A percentile compares a stretch with the other conserved stretches of the same genome.
Evolutionary conservation across 805 yeast species (phyloP).

Genomic region (Jamesozyma lodderae): DNA sequence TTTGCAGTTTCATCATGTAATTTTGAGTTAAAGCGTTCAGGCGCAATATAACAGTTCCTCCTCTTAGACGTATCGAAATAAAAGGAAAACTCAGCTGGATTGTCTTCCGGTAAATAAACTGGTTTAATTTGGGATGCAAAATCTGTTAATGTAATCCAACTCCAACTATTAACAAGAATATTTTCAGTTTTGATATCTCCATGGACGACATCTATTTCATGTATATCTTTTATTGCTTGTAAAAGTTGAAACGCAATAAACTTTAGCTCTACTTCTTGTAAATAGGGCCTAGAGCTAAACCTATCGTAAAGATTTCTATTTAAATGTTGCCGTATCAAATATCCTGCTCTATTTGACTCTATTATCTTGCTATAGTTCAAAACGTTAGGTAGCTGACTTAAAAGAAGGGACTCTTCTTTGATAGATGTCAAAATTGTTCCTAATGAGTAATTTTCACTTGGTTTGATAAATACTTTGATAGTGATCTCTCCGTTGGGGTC

Average conservation of each 20-base stretch:
- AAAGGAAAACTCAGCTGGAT: conserved; percentile 85
- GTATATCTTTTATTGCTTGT: conserved; percentile 54
- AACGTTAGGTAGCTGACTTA: conserved; percentile 50
- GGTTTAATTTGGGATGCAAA: conserved; percentile 77
- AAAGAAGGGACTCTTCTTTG: conserved; percentile 25
- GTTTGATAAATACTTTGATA: conserved; percentile 77
- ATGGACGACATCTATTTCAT: conserved; percentile 54
- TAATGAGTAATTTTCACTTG: conserved; percentile 30
- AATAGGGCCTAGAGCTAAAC: conserved; percentile 76
- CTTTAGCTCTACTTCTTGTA: conserved; percentile 68
- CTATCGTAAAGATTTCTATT: conserved; percentile 81
- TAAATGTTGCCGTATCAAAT: conserved; percentile 73
- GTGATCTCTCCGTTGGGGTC: conserved; percentile 66
- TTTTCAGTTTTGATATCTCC: conserved; percentile 94
- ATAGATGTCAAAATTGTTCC: conserved; percentile 28
- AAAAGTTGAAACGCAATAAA: conserved; percentile 81
- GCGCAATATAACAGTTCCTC: conserved; percentile 85
- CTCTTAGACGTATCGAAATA: conserved; percentile 87
- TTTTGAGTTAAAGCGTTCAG: conserved; percentile 61
- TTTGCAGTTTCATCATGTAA: conserved; percentile 8
- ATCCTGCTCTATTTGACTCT: conserved; percentile 89
- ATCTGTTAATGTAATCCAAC: conserved; percentile 76
- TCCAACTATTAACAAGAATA: conserved; percentile 77
- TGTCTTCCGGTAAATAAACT: conserved; percentile 75
- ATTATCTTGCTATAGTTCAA: conserved; percentile 64